Conservation (phyloP, 139 green algal genomes). For the Picochlorum sp. region DNA sequence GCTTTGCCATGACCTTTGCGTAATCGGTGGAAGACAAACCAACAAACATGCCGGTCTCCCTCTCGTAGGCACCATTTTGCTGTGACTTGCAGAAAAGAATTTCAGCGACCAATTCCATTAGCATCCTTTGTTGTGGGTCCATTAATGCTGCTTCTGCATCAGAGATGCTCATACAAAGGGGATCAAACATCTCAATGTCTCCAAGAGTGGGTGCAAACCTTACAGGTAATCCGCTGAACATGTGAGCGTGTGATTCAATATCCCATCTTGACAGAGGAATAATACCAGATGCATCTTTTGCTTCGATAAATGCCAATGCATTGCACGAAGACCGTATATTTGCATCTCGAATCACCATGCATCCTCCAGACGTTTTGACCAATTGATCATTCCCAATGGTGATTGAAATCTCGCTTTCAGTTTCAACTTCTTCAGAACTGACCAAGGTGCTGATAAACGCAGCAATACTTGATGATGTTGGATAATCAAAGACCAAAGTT, state of each 20-base stretch:
- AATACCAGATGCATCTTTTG: conserved; percentile 16
- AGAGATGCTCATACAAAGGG: conserved; percentile 35
- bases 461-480: conserved; percentile 38
- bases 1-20: conserved; percentile 20
- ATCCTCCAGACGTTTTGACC: background rate
- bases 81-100: conserved; percentile 15
- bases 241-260: conserved; percentile 11
- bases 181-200: conserved; percentile 46
- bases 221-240: conserved; percentile 20
- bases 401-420: background rate
- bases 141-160: conserved; percentile 47
- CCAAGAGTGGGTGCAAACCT: conserved; percentile 33
- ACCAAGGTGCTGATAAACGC: conserved; percentile 23
- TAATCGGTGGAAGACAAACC: conserved; percentile 38
- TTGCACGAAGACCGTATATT: conserved; percentile 5
- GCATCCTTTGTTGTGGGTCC: conserved; percentile 77
- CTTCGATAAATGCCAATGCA: conserved; percentile 5
- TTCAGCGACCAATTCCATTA: conserved; percentile 47
- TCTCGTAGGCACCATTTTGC: background rate
- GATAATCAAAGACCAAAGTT: conserved; percentile 79
- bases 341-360: background rate
- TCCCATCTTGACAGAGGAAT: conserved; percentile 33
- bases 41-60: conserved; percentile 51
- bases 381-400: background rate
- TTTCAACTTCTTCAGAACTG: conserved; percentile 9